Evolutionary conservation across 1,284 basidiomycete genomes (phyloP).

Genomic region (Phellopilus nigrolimitatus): DNA sequence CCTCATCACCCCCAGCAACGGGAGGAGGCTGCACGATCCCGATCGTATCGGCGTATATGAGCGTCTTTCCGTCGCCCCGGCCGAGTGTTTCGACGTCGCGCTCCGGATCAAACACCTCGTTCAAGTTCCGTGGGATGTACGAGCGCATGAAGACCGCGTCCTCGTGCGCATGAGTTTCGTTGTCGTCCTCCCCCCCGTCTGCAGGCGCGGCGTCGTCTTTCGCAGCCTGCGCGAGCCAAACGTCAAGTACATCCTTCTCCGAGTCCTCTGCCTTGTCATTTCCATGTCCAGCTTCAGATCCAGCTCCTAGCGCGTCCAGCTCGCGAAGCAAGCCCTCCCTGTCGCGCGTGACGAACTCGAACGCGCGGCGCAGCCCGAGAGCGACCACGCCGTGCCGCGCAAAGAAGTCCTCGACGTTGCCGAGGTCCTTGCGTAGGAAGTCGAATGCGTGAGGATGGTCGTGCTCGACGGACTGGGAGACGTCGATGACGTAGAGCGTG

Average conservation of each 20-base stretch:
- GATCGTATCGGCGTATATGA: slow-evolving; percentile 86
- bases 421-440: slow-evolving; percentile 90
- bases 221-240: slow-evolving; percentile 46
- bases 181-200: slow-evolving; percentile 23
- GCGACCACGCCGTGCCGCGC: slow-evolving; percentile 67
- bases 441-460: slow-evolving; percentile 96
- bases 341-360: slow-evolving; percentile 78
- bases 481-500: slow-evolving; percentile 95
- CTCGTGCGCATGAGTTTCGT: slow-evolving; percentile 48
- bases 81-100: slow-evolving; percentile 76
- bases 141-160: slow-evolving; percentile 84
- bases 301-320: background rate
- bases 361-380: slow-evolving; percentile 79
- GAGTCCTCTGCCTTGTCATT: slow-evolving; percentile 28
- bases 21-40: slow-evolving; percentile 53
- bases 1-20: slow-evolving; percentile 18
- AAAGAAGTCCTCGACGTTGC: slow-evolving; percentile 94
- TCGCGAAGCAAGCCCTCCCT: slow-evolving; percentile 23
- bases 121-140: slow-evolving; percentile 89
- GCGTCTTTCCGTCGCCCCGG: slow-evolving; percentile 60
- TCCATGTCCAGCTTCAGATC: slow-evolving; percentile 29
- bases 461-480: slow-evolving; percentile 97
- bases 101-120: slow-evolving; percentile 91
- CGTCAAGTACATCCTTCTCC: slow-evolving; percentile 40
- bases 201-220: slow-evolving; percentile 25